These are phyloP conservation scores for Candida incommunis DNA, from an alignment of 805 yeast species.

Conservation along the genomic window DNA sequence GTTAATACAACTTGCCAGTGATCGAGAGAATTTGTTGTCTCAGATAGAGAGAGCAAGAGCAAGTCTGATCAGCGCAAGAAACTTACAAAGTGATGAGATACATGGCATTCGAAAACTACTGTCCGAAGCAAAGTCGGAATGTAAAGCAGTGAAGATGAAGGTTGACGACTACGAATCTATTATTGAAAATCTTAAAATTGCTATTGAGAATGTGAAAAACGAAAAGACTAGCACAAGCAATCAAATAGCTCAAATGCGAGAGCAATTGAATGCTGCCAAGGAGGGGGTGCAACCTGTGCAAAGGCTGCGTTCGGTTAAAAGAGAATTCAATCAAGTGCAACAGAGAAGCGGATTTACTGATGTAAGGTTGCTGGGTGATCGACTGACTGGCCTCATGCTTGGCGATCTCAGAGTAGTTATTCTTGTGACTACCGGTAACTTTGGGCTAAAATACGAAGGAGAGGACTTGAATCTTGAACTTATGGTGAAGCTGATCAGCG, in stretches of 20 bases:
- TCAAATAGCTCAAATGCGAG: background rate
- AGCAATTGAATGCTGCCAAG: background rate
- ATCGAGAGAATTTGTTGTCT: background rate
- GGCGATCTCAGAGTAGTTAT: background rate
- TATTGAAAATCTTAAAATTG: background rate
- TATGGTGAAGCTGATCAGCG: background rate
- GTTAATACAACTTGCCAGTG: background rate
- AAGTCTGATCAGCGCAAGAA: background rate
- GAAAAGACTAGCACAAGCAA: background rate
- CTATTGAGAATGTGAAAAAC: background rate
- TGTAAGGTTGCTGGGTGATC: background rate
- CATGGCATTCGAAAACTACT: background rate
- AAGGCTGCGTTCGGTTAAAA: background rate
- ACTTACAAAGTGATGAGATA: background rate
- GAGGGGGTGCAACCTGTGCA: background rate
- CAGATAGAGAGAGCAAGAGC: background rate
- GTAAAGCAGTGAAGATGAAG: background rate
- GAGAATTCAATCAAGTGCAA: background rate
- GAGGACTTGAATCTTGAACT: background rate
- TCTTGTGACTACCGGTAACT: background rate
- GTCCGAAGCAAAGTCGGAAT: background rate
- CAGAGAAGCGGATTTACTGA: background rate
- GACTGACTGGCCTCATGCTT: background rate
- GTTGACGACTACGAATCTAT: background rate
- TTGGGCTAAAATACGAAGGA: background rate